These are phyloP conservation scores for Colletotrichum sublineola DNA, from an alignment of 2,329 filamentous ascomycete genomes.

Conservation along the genomic window DNA sequence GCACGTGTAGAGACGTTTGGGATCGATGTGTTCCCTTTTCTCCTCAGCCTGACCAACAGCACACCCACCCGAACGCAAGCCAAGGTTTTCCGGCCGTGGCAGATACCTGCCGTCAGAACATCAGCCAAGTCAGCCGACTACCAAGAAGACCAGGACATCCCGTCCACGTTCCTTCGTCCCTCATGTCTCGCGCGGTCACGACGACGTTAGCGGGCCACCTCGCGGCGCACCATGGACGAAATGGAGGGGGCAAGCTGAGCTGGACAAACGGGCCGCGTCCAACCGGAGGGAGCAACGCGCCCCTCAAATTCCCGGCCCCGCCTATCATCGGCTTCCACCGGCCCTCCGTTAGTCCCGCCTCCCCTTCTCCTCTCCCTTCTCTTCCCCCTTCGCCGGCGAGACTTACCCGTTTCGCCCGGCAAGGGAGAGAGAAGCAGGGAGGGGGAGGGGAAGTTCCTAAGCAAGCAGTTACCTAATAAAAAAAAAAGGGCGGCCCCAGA, in stretches of 20 bases:
- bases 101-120: conserved; percentile 9
- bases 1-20: too few species aligned
- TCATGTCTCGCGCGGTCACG: conserved; percentile 12
- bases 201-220: conserved; percentile 6
- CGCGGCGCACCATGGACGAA: background rate
- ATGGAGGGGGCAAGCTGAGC: too few species aligned
- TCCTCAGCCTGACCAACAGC: background rate
- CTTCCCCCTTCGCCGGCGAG: conserved; percentile 17
- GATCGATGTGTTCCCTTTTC: background rate
- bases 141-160: conserved; percentile 24
- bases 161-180: too few species aligned
- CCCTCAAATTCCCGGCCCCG: conserved; percentile 29
- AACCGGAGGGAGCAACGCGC: conserved; percentile 1
- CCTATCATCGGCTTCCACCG: conserved; percentile 41
- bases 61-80: background rate
- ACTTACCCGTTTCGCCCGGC: conserved; percentile 28
- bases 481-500: conserved; percentile 8
- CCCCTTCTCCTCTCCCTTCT: too few species aligned
- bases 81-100: conserved; percentile 12
- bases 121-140: conserved; percentile 39
- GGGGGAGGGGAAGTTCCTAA: too few species aligned
- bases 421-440: background rate
- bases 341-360: conserved; percentile 20
- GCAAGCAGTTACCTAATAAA: conserved; percentile 39
- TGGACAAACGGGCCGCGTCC: conserved; percentile 23